Percentiles rank a stretch among this genome's conserved stretches.
These are phyloP conservation scores for Penicillium canariense DNA, from an alignment of 495 filamentous ascomycete species.

Conservation along the genomic window DNA sequence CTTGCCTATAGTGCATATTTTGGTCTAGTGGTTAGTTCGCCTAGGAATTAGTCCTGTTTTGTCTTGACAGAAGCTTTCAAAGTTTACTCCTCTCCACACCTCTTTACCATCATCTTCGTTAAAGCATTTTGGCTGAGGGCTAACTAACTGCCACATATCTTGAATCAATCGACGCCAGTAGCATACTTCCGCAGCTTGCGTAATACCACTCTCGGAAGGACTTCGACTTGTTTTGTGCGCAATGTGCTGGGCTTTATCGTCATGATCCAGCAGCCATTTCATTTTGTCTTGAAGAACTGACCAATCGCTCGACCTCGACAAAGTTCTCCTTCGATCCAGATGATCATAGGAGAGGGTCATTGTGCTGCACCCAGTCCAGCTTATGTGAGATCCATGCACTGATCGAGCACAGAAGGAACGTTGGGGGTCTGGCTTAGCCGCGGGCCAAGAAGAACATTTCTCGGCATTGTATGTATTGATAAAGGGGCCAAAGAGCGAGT, in stretches of 20 bases:
- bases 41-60: too few relatives aligned
- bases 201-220: slow-evolving; percentile 47
- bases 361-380: slow-evolving; percentile 19
- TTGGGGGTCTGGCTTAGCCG: too few relatives aligned
- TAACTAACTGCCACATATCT: slow-evolving; percentile 35
- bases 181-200: slow-evolving; percentile 47
- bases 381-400: slow-evolving; percentile 29
- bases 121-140: slow-evolving; percentile 23
- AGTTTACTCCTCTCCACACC: slow-evolving; percentile 21
- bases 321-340: slow-evolving; percentile 50
- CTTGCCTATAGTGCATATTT: too few relatives aligned
- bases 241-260: slow-evolving; percentile 40
- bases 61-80: too few relatives aligned
- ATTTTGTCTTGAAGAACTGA: slow-evolving; percentile 43
- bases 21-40: too few relatives aligned
- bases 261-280: slow-evolving; percentile 32
- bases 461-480: too few relatives aligned
- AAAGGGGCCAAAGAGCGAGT: too few relatives aligned
- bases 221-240: slow-evolving; percentile 40
- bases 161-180: slow-evolving; percentile 43
- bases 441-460: too few relatives aligned
- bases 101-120: slow-evolving; percentile 15
- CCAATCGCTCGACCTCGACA: slow-evolving; percentile 47
- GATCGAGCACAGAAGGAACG: too few relatives aligned
- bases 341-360: slow-evolving; percentile 10